Evolutionary conservation across 805 yeast genomes (phyloP), one percentile per base, ranked within the genome.

Genomic region (Cyberlindnera saturnus): DNA sequence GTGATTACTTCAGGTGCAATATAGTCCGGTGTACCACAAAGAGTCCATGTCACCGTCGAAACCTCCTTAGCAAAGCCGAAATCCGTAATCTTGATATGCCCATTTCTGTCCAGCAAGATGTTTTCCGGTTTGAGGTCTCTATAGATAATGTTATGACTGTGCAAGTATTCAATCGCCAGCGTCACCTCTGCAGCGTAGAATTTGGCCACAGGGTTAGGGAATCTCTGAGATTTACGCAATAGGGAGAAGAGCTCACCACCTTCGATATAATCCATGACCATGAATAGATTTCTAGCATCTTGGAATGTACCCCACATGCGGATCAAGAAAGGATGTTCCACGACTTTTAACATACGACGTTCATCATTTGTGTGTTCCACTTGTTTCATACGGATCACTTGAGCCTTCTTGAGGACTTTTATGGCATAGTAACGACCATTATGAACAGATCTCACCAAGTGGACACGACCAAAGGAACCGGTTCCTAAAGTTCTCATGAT

Each of bases 281-380:
- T 87, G 61, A 89, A 90, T 44, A 90, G 71, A 50, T 85, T 83
- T 52, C 74, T 75, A 36, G 86, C 70, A 66, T 90, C 97, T 65
- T 90, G 97, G 65, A 85, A 90, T 0, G 97, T 90, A 18, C 97
- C 97, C 97, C 97, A 90, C 85, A 90, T 82, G 56, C 96, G 76
- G 47, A 88, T 85, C 43, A 90, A 74, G 58, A 90, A 90, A 14
- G 97, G 96, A 59, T 89, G 96, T 53, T 85, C 85, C 9, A 88
- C 95, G 38, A 86, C 67, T 50, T 86, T 82, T 48, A 90, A 73
- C 83, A 90, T 89, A 48, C 90, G 74, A 39, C 97, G 75, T 67
- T 90, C 97, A 63, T 90, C 97, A 62, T 89, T 90, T 15, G 97
- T 90, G 65, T 90, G 97, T 60, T 90, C 96, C 39, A 90, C 87